Base-by-base conservation (phyloP, 495 filamentous ascomycete genomes). In the Aspergillus olivimuriae region DNA sequence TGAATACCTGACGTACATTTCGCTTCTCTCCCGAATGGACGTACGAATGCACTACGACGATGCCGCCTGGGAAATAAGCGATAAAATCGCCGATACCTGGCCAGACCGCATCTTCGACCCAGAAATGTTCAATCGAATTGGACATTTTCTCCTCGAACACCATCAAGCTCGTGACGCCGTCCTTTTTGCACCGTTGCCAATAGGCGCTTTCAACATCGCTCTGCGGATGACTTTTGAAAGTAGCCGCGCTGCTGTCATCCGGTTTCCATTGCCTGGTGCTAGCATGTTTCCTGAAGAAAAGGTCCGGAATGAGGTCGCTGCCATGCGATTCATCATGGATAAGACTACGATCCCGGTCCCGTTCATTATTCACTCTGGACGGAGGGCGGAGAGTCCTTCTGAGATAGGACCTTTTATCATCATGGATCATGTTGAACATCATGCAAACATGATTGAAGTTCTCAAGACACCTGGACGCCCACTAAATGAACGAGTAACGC, bases 361-460 rank as follows among this genome's bases (percentile, higher is more conserved):
- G 10, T 51, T 47, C 33, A 37, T 73, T 26, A 53, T 63, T 14
- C 56, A 62, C 40, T 69, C 48, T 55, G 64, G 61, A 2, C 53
- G 48, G 32, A 47, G 35, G 7, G 41, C 47, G 28, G 49, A 54
- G 12, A 58, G 26, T 35, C 51, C 53, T 9, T 30, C 51, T 8
- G 52, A 38, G 2, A 35, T 56, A 1, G 39, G 51, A 14, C 51
- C 51, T 18, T 56, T 56, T 28, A 52, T 55, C 22, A 47, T 75
- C 33, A 70, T 72, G 56, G 61, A 71, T 8, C 69, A 69, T 45
- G 53, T 72, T 15, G 49, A 65, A 6, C 53, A 70, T 43, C 20
- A 53, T 4, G 40, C 38, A 14, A 57, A 34, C 3, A 57, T 73
- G 45, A 53, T 47, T 14, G 43, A 58, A 6, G 51, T 51, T 10